A percentile compares a stretch with the other conserved stretches of the same genome.
Evolutionary conservation across 148 eudicot species (phyloP).

Genomic region (Agrostemma githago): DNA sequence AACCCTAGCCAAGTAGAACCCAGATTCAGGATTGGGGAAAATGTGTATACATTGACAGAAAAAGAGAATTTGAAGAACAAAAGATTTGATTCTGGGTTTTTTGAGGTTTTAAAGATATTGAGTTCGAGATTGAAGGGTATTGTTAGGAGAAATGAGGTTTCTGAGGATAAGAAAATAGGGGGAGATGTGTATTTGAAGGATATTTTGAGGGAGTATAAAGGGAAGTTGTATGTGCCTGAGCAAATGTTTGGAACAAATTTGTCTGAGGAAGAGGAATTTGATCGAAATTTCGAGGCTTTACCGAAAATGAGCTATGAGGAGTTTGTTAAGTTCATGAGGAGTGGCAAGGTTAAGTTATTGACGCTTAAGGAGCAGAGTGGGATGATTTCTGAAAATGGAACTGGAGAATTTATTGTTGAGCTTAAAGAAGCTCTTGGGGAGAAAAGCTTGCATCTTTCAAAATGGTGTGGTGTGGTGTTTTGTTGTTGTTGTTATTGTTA

Average conservation of each 20-base stretch:
- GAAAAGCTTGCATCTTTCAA: constrained; percentile 64
- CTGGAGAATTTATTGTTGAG: constrained; percentile 64
- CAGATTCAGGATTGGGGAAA: constrained; percentile 45
- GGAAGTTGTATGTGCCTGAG: constrained; percentile 87
- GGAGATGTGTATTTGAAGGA: constrained; percentile 66
- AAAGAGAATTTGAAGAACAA: constrained; percentile 37
- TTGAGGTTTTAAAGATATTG: constrained; percentile 41
- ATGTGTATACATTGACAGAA: constrained; percentile 59
- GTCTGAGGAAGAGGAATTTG: constrained; percentile 73
- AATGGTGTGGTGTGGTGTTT: constrained; percentile 42
- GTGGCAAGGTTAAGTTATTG: constrained; percentile 60
- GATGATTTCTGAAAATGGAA: constrained; percentile 27
- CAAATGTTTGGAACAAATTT: constrained; percentile 54
- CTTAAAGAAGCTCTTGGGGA: constrained; percentile 70
- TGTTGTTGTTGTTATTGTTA: neutral
- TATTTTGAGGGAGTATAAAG: constrained; percentile 69
- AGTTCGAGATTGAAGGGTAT: constrained; percentile 39
- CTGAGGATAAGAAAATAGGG: constrained; percentile 22
- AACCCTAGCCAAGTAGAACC: constrained; percentile 93
- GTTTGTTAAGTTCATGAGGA: constrained; percentile 46
- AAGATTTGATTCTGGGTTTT: constrained; percentile 25
- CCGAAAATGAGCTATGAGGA: constrained; percentile 63
- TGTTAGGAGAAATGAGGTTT: constrained; percentile 25
- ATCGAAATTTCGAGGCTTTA: constrained; percentile 42
- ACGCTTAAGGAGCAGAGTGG: constrained; percentile 48